Percentiles rank a stretch among this genome's conserved stretches.
Evolutionary conservation across 345 rosid species (phyloP).

Genomic region (Mercurialis annua): DNA sequence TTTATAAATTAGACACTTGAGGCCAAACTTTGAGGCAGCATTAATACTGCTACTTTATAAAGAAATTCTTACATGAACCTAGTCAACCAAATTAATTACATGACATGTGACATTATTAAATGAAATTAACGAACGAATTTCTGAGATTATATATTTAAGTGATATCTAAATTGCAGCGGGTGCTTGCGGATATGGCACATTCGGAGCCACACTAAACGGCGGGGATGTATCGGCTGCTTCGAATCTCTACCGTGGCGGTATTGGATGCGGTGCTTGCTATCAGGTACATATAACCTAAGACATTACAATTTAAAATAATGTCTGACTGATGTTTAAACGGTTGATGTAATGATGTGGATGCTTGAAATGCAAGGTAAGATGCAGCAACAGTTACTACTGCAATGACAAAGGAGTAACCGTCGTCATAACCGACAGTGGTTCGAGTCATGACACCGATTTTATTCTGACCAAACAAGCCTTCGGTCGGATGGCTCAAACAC

Average conservation of each 20-base stretch:
- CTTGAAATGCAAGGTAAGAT: slow-evolving; percentile 43
- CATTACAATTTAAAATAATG: neutral
- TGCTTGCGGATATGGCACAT: slow-evolving; percentile 67
- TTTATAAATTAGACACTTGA: too few relatives aligned
- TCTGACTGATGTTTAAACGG: neutral
- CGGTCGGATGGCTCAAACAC: slow-evolving; percentile 55
- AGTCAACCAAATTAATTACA: too few relatives aligned
- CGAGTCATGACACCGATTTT: slow-evolving; percentile 45
- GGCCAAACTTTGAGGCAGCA: too few relatives aligned
- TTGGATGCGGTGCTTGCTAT: slow-evolving; percentile 82
- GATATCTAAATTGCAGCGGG: slow-evolving; percentile 38
- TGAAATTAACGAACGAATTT: too few relatives aligned
- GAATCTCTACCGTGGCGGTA: slow-evolving; percentile 53
- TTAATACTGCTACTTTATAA: too few relatives aligned
- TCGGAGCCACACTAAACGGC: slow-evolving; percentile 59
- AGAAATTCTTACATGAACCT: too few relatives aligned
- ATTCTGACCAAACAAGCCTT: slow-evolving; percentile 58
- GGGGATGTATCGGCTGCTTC: slow-evolving; percentile 70
- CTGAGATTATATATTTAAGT: too few relatives aligned
- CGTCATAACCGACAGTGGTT: slow-evolving; percentile 62
- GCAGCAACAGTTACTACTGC: slow-evolving; percentile 51
- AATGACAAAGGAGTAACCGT: slow-evolving; percentile 49
- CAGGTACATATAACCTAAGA: slow-evolving; percentile 37
- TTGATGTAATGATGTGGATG: neutral
- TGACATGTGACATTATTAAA: too few relatives aligned